Base-by-base conservation (phyloP, 106 monocot genomes). In the Apostasia shenzhenica region DNA sequence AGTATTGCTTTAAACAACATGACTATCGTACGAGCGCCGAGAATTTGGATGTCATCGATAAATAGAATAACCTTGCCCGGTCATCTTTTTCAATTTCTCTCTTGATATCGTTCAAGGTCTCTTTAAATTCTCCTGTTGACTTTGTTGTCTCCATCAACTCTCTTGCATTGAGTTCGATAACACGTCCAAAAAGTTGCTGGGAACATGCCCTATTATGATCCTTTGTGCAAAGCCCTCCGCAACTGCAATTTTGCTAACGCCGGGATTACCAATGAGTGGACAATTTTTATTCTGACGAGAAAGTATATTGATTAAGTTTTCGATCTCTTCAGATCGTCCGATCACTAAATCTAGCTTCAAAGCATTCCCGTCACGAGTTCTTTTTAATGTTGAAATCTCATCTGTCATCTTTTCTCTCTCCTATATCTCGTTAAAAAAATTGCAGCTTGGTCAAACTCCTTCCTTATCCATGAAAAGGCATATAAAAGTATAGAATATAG, bases 331-430 rank as follows among this genome's bases (percentile, higher is more conserved):
- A 26, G 26, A 26, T 26, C 26, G 26, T 26, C 26, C 26, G 26
- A 26, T 26, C 26, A 26, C 26, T 26, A 26, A 26, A 26, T 26
- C 26, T 26, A 26, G 26, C 26, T 26, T 26, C 26, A 26, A 26
- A 26, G 26, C 26, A 78, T 85, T 13, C 86, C 57, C 12, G 83
- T 88, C 88, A 10, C 88, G 83, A 5, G 52, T 57, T 41, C 79
- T 78, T 67, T 88, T 88, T 52, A 88, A 72, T 69, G 70, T 75
- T 45, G 84, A 70, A 41, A 91, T 91, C 66, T 91, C 91, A 52
- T 95, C 94, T 8, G 91, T 74, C 41, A 91, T 88, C 71, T 83
- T 78, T 95, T 95, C 79, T 95, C 94, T 73, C 85, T 88, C 54
- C 71, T 76, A 76, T 8, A 95, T 73, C 91, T 91, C 73, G 91